A percentile compares a stretch with the other conserved stretches of the same genome.
phyloP scores from a whole-genome alignment of 140 eudicot species.

The Cichorium intybus region DNA sequence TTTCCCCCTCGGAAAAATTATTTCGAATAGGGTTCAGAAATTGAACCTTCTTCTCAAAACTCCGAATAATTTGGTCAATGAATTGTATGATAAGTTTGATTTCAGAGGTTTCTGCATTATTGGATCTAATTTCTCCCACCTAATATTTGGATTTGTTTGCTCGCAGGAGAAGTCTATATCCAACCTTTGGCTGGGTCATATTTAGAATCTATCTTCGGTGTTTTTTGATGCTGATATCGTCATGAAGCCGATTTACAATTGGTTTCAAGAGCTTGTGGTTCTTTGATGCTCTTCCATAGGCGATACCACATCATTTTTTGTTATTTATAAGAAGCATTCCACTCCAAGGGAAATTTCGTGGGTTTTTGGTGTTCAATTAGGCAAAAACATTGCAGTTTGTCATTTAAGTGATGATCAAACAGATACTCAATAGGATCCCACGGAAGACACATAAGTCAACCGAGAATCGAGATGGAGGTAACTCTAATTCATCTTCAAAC shows the following conservation, averaged over 20 bases:
- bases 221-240: conserved; percentile 23
- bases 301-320: neutral
- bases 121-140: conserved; percentile 3
- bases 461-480: conserved; percentile 62
- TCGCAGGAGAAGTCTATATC: conserved; percentile 24
- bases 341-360: neutral
- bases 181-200: conserved; percentile 7
- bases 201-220: conserved; percentile 7
- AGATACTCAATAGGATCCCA: conserved; percentile 74
- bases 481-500: conserved; percentile 39
- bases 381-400: conserved; percentile 23
- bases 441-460: conserved; percentile 57
- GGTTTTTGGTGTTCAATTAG: conserved; percentile 5
- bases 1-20: conserved; percentile 2
- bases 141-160: conserved; percentile 24
- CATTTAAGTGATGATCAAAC: conserved; percentile 62
- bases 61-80: conserved; percentile 3
- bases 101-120: conserved; percentile 20
- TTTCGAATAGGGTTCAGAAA: conserved; percentile 6
- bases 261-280: conserved; percentile 28
- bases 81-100: neutral
- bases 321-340: conserved; percentile 6
- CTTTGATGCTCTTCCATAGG: conserved; percentile 14
- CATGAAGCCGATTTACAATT: conserved; percentile 8
- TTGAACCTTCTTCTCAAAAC: neutral